Conservation (phyloP, 2,329 filamentous ascomycete species). For the Aspergillus transmontanensis region DNA sequence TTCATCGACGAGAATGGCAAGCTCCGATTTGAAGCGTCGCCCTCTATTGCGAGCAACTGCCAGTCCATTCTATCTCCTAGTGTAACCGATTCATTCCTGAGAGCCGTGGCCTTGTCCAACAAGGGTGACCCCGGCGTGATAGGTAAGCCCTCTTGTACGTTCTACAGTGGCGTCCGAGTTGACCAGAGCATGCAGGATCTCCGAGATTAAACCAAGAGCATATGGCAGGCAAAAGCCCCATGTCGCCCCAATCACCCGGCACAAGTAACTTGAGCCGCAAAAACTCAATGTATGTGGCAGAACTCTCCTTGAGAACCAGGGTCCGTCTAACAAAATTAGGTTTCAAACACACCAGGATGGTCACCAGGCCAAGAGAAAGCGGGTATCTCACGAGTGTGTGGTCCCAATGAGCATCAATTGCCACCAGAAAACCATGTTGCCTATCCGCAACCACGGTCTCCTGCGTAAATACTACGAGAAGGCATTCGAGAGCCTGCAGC, state of each 20-base stretch:
- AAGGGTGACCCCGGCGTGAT: slow-evolving; percentile 22
- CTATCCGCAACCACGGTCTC: slow-evolving; percentile 26
- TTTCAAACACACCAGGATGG: slow-evolving; percentile 11
- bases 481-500: slow-evolving; percentile 36
- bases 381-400: slow-evolving; percentile 22
- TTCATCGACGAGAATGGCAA: slow-evolving; percentile 35
- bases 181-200: slow-evolving; percentile 10
- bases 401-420: slow-evolving; percentile 26
- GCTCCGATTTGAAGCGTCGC: slow-evolving; percentile 33
- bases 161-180: neutral
- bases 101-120: slow-evolving; percentile 31
- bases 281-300: slow-evolving; percentile 13
- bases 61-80: slow-evolving; percentile 31
- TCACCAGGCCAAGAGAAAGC: slow-evolving; percentile 19
- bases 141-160: slow-evolving; percentile 19
- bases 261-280: slow-evolving; percentile 9
- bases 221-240: slow-evolving; percentile 16
- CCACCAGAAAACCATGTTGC: slow-evolving; percentile 28
- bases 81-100: slow-evolving; percentile 32
- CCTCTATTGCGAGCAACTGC: slow-evolving; percentile 31
- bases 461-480: slow-evolving; percentile 37
- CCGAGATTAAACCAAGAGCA: slow-evolving; percentile 5
- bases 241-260: slow-evolving; percentile 20
- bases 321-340: neutral
- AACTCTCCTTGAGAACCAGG: neutral